These are phyloP conservation scores for Dioscorea alata DNA, from an alignment of 106 monocot species.

Conservation along the genomic window DNA sequence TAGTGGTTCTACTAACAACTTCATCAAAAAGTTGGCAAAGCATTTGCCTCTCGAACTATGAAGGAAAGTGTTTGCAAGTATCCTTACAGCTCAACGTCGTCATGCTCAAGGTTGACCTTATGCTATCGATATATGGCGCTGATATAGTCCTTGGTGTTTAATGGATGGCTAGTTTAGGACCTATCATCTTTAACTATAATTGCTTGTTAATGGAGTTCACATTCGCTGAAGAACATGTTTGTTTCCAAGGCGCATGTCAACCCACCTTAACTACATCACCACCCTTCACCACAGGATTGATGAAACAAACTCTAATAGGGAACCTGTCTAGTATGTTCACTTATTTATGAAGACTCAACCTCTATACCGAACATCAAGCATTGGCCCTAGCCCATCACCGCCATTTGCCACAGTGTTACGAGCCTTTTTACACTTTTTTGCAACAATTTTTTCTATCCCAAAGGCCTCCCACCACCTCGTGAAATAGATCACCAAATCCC, in stretches of 20 bases:
- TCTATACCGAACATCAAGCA: too few relatives aligned
- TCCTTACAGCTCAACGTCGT: not conserved
- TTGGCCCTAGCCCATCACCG: not conserved
- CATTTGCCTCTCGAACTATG: not conserved
- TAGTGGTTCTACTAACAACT: not conserved
- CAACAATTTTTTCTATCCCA: not conserved
- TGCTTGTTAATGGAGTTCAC: not conserved
- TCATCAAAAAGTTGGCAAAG: not conserved
- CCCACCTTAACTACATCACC: not conserved
- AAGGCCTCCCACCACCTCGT: not conserved
- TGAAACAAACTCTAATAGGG: too few relatives aligned
- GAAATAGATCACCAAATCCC: not conserved
- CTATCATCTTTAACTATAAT: not conserved
- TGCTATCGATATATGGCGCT: not conserved
- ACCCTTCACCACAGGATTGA: too few relatives aligned
- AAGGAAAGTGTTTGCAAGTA: not conserved
- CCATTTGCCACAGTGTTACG: not conserved
- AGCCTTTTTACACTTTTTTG: not conserved
- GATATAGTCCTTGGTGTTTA: not conserved
- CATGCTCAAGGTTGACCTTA: not conserved
- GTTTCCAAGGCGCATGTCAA: not conserved
- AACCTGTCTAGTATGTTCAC: too few relatives aligned
- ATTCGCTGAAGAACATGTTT: not conserved
- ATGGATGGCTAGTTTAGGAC: not conserved
- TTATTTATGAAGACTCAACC: too few relatives aligned